Evolutionary conservation across 805 yeast species (phyloP).

Genomic region (Jamesozyma gamospora): DNA sequence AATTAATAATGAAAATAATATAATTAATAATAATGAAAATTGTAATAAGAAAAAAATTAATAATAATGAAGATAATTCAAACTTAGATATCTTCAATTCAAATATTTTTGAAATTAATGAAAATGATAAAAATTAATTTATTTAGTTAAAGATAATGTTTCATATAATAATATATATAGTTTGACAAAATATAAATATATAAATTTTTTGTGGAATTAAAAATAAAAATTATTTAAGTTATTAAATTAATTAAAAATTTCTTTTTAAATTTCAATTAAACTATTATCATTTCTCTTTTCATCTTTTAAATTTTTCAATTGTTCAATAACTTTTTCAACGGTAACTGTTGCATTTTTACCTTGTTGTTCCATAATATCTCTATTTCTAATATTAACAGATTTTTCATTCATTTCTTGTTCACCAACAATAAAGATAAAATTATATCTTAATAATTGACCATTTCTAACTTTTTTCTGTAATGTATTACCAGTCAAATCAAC

Average conservation of each 20-base stretch:
- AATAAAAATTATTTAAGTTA: too few species aligned
- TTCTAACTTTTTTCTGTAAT: constrained; percentile 94
- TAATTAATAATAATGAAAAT: too few species aligned
- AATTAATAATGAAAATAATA: constrained; percentile 5
- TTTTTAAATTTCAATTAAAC: constrained; percentile 20
- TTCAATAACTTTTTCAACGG: constrained; percentile 59
- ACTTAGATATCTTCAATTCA: neutral
- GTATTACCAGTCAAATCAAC: constrained; percentile 93
- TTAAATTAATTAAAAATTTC: too few species aligned
- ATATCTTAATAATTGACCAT: constrained; percentile 87
- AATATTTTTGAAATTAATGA: neutral
- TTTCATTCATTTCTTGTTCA: constrained; percentile 74
- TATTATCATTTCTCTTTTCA: constrained; percentile 67
- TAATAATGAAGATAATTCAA: neutral
- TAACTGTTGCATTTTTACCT: constrained; percentile 79
- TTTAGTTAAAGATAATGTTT: too few species aligned
- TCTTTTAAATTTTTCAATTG: constrained; percentile 61
- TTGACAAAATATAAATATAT: too few species aligned
- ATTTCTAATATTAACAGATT: constrained; percentile 88
- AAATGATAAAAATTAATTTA: constrained; percentile 4
- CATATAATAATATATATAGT: too few species aligned
- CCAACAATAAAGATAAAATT: constrained; percentile 96
- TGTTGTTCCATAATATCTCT: constrained; percentile 91
- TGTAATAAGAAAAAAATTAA: too few species aligned
- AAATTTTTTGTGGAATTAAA: too few species aligned